Percentiles rank a stretch among this genome's conserved stretches.
phyloP scores from a whole-genome alignment of 495 filamentous ascomycete species.

The Aspergillus funiculosus region DNA sequence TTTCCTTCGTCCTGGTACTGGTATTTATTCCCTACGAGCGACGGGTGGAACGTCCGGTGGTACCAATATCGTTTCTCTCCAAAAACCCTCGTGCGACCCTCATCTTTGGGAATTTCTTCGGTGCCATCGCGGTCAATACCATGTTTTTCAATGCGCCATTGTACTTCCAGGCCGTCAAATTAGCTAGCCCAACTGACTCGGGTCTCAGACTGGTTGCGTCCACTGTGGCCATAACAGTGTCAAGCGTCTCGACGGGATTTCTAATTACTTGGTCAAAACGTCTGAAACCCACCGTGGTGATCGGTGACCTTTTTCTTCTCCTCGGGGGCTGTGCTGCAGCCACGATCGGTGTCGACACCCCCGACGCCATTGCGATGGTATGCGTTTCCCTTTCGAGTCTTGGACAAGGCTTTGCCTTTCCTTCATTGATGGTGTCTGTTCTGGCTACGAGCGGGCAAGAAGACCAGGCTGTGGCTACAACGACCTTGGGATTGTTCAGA shows the following conservation, averaged over 20 bases:
- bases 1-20: conserved; percentile 50
- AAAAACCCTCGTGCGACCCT: conserved; percentile 57
- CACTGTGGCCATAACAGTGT: conserved; percentile 50
- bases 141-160: conserved; percentile 74
- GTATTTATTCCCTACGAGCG: conserved; percentile 60
- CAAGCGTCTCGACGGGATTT: conserved; percentile 61
- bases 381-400: conserved; percentile 56
- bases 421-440: conserved; percentile 59
- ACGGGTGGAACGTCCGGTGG: conserved; percentile 57
- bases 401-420: conserved; percentile 61
- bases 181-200: conserved; percentile 63
- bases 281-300: conserved; percentile 56
- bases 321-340: conserved; percentile 51
- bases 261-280: conserved; percentile 61
- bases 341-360: conserved; percentile 49
- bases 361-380: conserved; percentile 53
- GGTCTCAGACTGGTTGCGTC: conserved; percentile 64
- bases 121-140: conserved; percentile 56
- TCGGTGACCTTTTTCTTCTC: conserved; percentile 48
- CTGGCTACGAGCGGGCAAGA: conserved; percentile 60
- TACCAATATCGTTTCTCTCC: conserved; percentile 60
- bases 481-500: conserved; percentile 62
- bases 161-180: conserved; percentile 75
- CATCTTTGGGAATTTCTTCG: conserved; percentile 67
- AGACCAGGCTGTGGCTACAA: conserved; percentile 73